Percentiles rank a stretch among this genome's conserved stretches.
phyloP scores from a whole-genome alignment of 345 rosid species.

The Syzygium oleosum region DNA sequence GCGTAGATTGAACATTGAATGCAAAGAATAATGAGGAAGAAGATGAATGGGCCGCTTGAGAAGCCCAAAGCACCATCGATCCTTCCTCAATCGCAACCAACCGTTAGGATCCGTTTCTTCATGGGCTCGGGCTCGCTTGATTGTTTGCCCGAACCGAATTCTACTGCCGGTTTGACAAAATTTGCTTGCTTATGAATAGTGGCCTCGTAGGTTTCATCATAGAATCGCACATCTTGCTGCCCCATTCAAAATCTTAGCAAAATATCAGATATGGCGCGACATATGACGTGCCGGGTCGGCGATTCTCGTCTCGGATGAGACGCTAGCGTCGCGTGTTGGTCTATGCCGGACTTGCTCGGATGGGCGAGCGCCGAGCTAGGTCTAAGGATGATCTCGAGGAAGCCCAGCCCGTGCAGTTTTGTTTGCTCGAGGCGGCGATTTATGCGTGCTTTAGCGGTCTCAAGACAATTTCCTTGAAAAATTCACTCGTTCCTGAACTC shows the following conservation, averaged over 20 bases:
- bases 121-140: background rate
- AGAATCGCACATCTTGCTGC: too few relatives aligned
- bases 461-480: accelerated
- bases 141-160: background rate
- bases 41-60: background rate
- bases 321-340: too few relatives aligned
- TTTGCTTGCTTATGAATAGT: background rate
- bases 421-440: background rate
- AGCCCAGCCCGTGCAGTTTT: background rate
- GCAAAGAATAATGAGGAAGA: background rate
- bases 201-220: too few relatives aligned
- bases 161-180: background rate
- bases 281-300: too few relatives aligned
- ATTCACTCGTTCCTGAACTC: background rate
- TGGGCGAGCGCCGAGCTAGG: too few relatives aligned
- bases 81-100: background rate
- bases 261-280: too few relatives aligned
- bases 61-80: background rate
- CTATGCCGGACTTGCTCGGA: too few relatives aligned
- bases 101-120: background rate
- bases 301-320: too few relatives aligned
- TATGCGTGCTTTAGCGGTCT: background rate
- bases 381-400: background rate
- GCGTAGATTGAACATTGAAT: too few relatives aligned
- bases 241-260: too few relatives aligned